Percentiles rank a stretch among this genome's conserved stretches.
phyloP scores from a whole-genome alignment of 2,329 filamentous ascomycete species.

The Calonectria pauciramosa region DNA sequence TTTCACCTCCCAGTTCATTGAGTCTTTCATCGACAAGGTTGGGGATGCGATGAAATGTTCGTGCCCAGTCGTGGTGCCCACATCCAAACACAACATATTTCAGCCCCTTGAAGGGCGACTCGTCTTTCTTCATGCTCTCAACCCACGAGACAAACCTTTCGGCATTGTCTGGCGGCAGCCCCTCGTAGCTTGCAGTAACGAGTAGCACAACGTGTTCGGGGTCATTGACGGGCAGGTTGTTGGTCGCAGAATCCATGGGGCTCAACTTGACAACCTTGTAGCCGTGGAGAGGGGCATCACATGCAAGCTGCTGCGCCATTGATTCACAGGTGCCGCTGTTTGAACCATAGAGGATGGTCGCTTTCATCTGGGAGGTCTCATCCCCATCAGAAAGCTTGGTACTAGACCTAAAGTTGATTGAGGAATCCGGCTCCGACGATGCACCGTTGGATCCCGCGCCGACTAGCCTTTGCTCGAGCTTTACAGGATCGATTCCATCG shows the following conservation, averaged over 20 bases:
- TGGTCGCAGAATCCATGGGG: not conserved
- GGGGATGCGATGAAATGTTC: not conserved
- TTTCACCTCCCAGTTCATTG: not conserved
- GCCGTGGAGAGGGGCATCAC: not conserved
- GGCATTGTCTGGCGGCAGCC: not conserved
- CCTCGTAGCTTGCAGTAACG: not conserved
- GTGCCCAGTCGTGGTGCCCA: not conserved
- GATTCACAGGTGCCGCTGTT: not conserved
- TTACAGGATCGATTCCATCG: not conserved
- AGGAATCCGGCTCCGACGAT: not conserved
- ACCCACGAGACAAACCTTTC: not conserved
- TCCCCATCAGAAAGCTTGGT: not conserved
- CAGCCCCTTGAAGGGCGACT: not conserved
- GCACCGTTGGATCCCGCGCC: not conserved
- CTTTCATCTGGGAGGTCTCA: not conserved
- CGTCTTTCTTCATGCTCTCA: not conserved
- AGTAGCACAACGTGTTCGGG: not conserved
- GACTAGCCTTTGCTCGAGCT: not conserved
- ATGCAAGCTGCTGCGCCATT: not conserved
- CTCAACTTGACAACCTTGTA: not conserved
- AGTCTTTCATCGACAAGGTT: not conserved
- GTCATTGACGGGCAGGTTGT: not conserved
- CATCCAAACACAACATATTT: not conserved
- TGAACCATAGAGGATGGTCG: not conserved
- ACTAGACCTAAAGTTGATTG: not conserved